Percentiles rank a stretch among this genome's conserved stretches.
Evolutionary conservation across 1,284 basidiomycete genomes (phyloP).

Genomic region (Erythrobasidium hasegawianum): DNA sequence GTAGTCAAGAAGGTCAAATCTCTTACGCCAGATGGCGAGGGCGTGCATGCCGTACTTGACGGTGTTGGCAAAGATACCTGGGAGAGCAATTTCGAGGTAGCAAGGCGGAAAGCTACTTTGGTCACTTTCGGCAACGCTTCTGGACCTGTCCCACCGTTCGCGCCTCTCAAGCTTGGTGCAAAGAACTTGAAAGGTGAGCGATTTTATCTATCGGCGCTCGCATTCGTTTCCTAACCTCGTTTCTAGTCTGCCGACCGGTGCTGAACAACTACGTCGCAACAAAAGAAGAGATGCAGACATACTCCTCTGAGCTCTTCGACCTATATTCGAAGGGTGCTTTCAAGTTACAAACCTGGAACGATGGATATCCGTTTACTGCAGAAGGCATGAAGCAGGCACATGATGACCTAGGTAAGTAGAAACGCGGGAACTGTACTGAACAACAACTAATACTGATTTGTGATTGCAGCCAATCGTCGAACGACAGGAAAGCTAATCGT

Average conservation of each 20-base stretch:
- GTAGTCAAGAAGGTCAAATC: slow-evolving; percentile 55
- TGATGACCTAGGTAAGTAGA: slow-evolving; percentile 59
- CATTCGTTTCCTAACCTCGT: no score
- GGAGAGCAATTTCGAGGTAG: slow-evolving; percentile 43
- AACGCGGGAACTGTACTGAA: background rate
- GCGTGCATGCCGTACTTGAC: slow-evolving; percentile 79
- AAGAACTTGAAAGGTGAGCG: slow-evolving; percentile 69
- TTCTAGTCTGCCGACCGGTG: slow-evolving; percentile 48
- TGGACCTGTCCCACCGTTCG: slow-evolving; percentile 62
- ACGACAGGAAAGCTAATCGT: slow-evolving; percentile 79
- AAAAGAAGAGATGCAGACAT: slow-evolving; percentile 64
- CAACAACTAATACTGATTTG: background rate
- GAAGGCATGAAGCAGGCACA: slow-evolving; percentile 77
- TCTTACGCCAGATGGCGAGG: slow-evolving; percentile 71
- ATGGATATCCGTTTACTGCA: slow-evolving; percentile 76
- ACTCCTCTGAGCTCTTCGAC: slow-evolving; percentile 65
- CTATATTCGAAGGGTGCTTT: slow-evolving; percentile 62
- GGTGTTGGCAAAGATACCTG: slow-evolving; percentile 90
- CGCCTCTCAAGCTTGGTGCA: slow-evolving; percentile 66
- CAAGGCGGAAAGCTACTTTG: slow-evolving; percentile 52
- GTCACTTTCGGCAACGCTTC: slow-evolving; percentile 91
- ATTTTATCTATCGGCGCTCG: no score
- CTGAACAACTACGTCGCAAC: slow-evolving; percentile 56
- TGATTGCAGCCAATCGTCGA: slow-evolving; percentile 56
- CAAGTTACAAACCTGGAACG: slow-evolving; percentile 64